These are phyloP conservation scores for Aureobasidium subglaciale DNA, from an alignment of 2,329 filamentous ascomycete species.

Conservation along the genomic window DNA sequence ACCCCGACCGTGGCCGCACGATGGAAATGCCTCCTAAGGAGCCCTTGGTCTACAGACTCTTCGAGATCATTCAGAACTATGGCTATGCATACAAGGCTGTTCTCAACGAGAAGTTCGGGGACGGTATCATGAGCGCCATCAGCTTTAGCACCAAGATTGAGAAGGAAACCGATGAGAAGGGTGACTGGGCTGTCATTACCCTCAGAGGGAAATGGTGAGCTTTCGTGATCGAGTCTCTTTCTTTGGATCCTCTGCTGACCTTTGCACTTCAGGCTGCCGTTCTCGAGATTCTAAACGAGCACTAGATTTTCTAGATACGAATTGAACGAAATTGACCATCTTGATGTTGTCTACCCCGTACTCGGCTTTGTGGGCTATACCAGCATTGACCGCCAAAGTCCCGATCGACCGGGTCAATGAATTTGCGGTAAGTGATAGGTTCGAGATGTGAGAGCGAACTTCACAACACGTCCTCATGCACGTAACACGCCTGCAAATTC, in stretches of 20 bases:
- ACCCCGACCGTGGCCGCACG: conserved; percentile 71
- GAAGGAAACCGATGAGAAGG: conserved; percentile 83
- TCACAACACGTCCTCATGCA: background rate
- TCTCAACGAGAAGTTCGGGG: conserved; percentile 76
- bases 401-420: background rate
- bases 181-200: conserved; percentile 80
- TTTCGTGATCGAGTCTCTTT: background rate
- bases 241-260: background rate
- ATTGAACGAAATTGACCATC: background rate
- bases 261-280: conserved; percentile 36
- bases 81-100: conserved; percentile 94
- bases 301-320: background rate
- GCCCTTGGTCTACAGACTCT: conserved; percentile 81
- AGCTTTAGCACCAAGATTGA: conserved; percentile 85
- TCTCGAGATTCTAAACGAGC: conserved; percentile 39
- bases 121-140: conserved; percentile 94
- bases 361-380: background rate
- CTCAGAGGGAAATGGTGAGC: conserved; percentile 74
- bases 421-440: background rate
- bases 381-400: background rate
- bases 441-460: background rate
- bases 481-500: background rate
- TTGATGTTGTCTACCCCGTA: background rate
- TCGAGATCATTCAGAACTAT: conserved; percentile 95
- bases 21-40: conserved; percentile 80